Evolutionary conservation across 1,139 yeast species (phyloP).

Genomic region (Arxiozyma bovina): DNA sequence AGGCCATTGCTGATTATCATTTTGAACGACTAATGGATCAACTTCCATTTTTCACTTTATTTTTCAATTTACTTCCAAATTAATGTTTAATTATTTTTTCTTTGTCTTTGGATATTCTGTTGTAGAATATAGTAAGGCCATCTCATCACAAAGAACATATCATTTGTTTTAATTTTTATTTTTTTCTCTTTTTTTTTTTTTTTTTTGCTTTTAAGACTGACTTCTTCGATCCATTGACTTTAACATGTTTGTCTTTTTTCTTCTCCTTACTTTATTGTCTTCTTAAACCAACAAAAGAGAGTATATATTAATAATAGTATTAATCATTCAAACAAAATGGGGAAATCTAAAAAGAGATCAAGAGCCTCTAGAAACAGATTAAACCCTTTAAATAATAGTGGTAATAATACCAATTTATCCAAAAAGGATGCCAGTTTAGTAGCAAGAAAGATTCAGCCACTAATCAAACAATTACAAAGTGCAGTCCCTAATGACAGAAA

Average conservation of each 20-base stretch:
- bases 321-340: conserved; percentile 39
- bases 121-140: neutral
- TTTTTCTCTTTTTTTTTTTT: too few species aligned
- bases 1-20: neutral
- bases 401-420: conserved; percentile 20
- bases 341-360: conserved; percentile 64
- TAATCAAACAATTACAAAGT: conserved; percentile 56
- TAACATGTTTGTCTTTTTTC: neutral
- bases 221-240: neutral
- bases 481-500: conserved; percentile 63
- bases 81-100: too few species aligned
- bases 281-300: too few species aligned
- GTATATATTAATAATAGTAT: too few species aligned
- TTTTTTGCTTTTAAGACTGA: too few species aligned
- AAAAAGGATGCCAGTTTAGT: conserved; percentile 44
- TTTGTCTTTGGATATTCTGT: too few species aligned
- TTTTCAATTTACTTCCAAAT: too few species aligned
- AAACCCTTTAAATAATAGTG: conserved; percentile 36
- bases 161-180: too few species aligned
- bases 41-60: too few species aligned
- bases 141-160: neutral
- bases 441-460: conserved; percentile 54
- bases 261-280: too few species aligned
- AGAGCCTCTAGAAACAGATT: conserved; percentile 48
- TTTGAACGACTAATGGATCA: neutral